Evolutionary conservation across 805 yeast species (phyloP).

Genomic region (Metschnikowia chrysomelidarum): DNA sequence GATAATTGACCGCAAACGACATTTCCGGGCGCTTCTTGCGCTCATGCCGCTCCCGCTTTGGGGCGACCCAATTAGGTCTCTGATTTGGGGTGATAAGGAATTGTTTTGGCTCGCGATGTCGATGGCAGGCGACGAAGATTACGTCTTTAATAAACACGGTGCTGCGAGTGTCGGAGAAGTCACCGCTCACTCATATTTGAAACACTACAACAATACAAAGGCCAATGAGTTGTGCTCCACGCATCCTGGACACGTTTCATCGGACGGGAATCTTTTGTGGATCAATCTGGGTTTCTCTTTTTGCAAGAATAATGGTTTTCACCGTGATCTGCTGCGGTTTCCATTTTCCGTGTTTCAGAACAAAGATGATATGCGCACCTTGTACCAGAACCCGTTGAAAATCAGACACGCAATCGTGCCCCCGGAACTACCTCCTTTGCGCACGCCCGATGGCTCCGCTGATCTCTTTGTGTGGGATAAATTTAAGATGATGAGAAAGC

Average conservation of each 20-base stretch:
- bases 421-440: conserved; percentile 33
- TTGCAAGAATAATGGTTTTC: conserved; percentile 42
- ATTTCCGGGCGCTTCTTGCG: conserved; percentile 48
- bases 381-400: conserved; percentile 29
- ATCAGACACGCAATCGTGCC: conserved; percentile 41
- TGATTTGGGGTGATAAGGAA: conserved; percentile 79
- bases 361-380: conserved; percentile 14
- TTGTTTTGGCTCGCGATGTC: conserved; percentile 71
- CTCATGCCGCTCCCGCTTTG: conserved; percentile 37
- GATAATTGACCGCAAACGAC: conserved; percentile 45
- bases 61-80: conserved; percentile 38
- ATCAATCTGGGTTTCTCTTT: conserved; percentile 43
- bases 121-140: conserved; percentile 53
- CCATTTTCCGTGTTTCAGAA: conserved; percentile 26
- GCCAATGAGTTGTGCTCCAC: conserved; percentile 39
- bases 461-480: conserved; percentile 20
- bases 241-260: conserved; percentile 43
- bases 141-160: conserved; percentile 48
- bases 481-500: conserved; percentile 21
- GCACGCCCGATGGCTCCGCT: conserved; percentile 24
- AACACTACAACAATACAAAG: conserved; percentile 27
- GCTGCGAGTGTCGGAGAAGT: conserved; percentile 55
- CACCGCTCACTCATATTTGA: conserved; percentile 6
- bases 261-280: conserved; percentile 39
- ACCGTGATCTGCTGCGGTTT: conserved; percentile 27